phyloP scores from a whole-genome alignment of 2,329 filamentous ascomycete species.

The Plectosphaerella sp. region DNA sequence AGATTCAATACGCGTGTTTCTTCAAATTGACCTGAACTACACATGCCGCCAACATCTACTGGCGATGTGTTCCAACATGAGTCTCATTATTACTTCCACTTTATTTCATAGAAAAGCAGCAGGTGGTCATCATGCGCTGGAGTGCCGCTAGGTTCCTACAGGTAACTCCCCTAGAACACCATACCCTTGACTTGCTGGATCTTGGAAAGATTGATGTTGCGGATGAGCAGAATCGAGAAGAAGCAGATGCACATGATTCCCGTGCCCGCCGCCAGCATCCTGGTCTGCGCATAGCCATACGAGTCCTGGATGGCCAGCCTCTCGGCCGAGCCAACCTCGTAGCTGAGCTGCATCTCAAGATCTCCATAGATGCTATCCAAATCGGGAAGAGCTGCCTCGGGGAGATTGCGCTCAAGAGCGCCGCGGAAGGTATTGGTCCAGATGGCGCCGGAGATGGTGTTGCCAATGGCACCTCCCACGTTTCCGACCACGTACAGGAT shows the following conservation, averaged over 20 bases:
- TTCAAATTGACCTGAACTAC: no score
- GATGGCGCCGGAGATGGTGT: slow-evolving; percentile 34
- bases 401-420: slow-evolving; percentile 47
- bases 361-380: slow-evolving; percentile 46
- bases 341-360: slow-evolving; percentile 45
- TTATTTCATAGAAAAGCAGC: no score
- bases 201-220: slow-evolving; percentile 44
- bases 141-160: no score
- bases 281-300: slow-evolving; percentile 47
- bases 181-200: slow-evolving; percentile 45
- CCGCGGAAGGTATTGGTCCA: slow-evolving; percentile 25
- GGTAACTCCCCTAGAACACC: slow-evolving; percentile 34
- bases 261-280: slow-evolving; percentile 37
- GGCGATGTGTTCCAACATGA: no score
- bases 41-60: no score
- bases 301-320: slow-evolving; percentile 52
- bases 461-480: slow-evolving; percentile 40
- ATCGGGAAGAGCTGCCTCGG: slow-evolving; percentile 29
- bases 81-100: no score
- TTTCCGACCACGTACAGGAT: slow-evolving; percentile 38
- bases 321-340: slow-evolving; percentile 36
- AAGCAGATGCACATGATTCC: slow-evolving; percentile 25
- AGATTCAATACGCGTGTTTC: no score
- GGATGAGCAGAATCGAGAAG: slow-evolving; percentile 38
- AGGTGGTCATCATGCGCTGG: no score